Conservation (phyloP, 495 filamentous ascomycete genomes). For the Neurospora sp. region DNA sequence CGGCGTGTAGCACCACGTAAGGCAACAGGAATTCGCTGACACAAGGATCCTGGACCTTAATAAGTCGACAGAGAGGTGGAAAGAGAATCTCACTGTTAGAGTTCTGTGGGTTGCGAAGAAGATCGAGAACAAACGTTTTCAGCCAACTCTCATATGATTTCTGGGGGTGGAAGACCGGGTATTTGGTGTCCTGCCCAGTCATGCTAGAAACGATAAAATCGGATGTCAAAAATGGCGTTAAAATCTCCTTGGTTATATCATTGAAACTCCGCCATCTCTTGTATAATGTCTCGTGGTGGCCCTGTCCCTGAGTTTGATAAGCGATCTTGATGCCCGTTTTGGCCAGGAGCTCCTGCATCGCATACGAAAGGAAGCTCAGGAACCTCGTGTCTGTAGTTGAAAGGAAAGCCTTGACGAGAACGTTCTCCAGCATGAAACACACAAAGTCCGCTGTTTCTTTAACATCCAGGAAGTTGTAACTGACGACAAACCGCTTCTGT, state of each 20-base stretch:
- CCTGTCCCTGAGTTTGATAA: slow-evolving; percentile 19
- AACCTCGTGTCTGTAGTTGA: slow-evolving; percentile 76
- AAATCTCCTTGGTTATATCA: slow-evolving; percentile 59
- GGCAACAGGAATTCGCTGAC: slow-evolving; percentile 82
- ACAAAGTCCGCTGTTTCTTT: slow-evolving; percentile 80
- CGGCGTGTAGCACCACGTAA: slow-evolving; percentile 68
- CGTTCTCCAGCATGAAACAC: slow-evolving; percentile 71
- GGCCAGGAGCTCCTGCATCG: slow-evolving; percentile 84
- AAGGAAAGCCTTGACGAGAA: slow-evolving; percentile 82
- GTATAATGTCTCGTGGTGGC: slow-evolving; percentile 27
- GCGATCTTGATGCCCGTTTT: slow-evolving; percentile 59
- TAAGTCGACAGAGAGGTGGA: slow-evolving; percentile 64
- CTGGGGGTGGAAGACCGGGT: slow-evolving; percentile 62
- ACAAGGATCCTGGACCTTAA: slow-evolving; percentile 70
- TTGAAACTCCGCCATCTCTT: slow-evolving; percentile 68
- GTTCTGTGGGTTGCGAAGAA: slow-evolving; percentile 62
- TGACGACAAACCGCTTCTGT: slow-evolving; percentile 67
- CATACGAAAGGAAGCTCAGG: slow-evolving; percentile 83
- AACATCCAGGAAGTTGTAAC: slow-evolving; percentile 72
- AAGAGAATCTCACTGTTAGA: slow-evolving; percentile 66
- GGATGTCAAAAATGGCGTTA: slow-evolving; percentile 79
- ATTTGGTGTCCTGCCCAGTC: slow-evolving; percentile 43
- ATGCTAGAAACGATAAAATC: slow-evolving; percentile 60
- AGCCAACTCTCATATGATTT: slow-evolving; percentile 74
- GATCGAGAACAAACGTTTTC: slow-evolving; percentile 64